Conservation (phyloP, 192 early-diverging fungal genomes). For the Coemansia sp. region DNA sequence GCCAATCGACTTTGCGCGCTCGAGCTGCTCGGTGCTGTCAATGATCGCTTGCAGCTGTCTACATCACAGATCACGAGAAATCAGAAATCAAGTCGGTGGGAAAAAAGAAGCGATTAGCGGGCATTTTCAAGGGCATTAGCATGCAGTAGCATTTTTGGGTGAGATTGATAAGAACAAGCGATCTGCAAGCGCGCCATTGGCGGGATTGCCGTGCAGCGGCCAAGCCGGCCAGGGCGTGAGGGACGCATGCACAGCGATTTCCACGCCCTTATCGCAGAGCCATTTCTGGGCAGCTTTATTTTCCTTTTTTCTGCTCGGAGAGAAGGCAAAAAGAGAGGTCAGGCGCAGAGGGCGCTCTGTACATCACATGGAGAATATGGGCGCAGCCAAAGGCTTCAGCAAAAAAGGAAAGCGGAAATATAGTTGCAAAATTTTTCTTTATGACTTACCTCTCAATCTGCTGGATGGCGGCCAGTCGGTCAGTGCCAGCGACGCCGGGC, state of each 20-base stretch:
- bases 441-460: constrained; percentile 54
- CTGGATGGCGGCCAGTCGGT: constrained; percentile 36
- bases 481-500: constrained; percentile 18
- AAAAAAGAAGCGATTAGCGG: constrained; percentile 25
- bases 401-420: neutral
- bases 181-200: neutral
- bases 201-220: constrained; percentile 1
- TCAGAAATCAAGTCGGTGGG: constrained; percentile 8
- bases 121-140: constrained; percentile 35
- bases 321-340: neutral
- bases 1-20: constrained; percentile 48
- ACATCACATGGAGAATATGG: constrained; percentile 6
- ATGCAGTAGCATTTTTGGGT: constrained; percentile 5
- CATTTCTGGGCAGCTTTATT: neutral
- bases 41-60: constrained; percentile 69
- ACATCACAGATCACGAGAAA: constrained; percentile 14
- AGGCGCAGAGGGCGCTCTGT: neutral
- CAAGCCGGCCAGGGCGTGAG: neutral
- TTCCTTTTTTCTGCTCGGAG: neutral
- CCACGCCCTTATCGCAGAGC: neutral
- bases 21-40: constrained; percentile 55
- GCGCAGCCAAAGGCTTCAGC: neutral
- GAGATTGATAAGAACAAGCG: constrained; percentile 7
- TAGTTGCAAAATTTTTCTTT: neutral
- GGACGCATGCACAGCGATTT: neutral